A percentile compares a stretch with the other conserved stretches of the same genome.
Conservation (phyloP, 306 rosid genomes). For the Urtica urens region DNA sequence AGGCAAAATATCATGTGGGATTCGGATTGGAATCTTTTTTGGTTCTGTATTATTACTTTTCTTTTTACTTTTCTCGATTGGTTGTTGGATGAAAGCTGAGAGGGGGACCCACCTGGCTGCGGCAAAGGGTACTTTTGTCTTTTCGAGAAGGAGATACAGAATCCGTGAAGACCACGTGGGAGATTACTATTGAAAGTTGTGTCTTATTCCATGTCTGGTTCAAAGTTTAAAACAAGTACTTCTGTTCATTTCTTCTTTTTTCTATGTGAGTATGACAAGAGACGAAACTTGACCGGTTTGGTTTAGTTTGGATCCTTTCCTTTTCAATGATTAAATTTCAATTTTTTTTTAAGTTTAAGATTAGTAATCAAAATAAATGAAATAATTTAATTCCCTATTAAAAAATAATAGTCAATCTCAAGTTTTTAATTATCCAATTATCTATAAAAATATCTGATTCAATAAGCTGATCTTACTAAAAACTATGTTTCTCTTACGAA, state of each 20-base stretch:
- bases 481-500: too few relatives aligned
- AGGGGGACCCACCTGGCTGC: conserved; percentile 1
- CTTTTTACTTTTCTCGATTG: conserved; percentile 2
- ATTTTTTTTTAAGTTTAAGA: too few relatives aligned
- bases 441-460: too few relatives aligned
- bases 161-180: conserved; percentile 1
- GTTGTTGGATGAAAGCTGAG: conserved; percentile 6
- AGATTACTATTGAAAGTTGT: not conserved
- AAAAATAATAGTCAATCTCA: too few relatives aligned
- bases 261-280: not conserved
- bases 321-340: too few relatives aligned
- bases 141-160: not conserved
- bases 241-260: not conserved
- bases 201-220: not conserved
- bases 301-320: too few relatives aligned
- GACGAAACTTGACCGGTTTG: too few relatives aligned
- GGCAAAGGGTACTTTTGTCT: conserved; percentile 7
- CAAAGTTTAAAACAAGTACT: not conserved
- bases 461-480: too few relatives aligned
- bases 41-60: not conserved
- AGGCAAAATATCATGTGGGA: not conserved
- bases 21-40: conserved; percentile 11
- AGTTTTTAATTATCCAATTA: too few relatives aligned
- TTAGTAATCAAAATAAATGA: too few relatives aligned
- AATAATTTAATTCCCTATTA: too few relatives aligned